phyloP scores from a whole-genome alignment of 2,329 filamentous ascomycete genomes.

The Paecilomyces formosus region DNA sequence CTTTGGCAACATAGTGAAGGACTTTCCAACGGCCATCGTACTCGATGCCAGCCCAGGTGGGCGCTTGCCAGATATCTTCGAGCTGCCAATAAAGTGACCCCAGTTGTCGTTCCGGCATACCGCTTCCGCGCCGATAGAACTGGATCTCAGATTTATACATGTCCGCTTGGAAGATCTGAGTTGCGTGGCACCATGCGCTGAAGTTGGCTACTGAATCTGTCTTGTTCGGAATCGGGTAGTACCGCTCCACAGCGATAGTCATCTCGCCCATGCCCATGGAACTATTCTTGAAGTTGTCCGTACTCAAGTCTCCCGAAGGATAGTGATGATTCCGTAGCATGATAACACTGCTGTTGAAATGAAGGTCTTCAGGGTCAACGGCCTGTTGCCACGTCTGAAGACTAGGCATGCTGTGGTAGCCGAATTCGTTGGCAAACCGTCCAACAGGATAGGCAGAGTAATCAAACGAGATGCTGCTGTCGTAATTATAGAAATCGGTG shows the following conservation, averaged over 20 bases:
- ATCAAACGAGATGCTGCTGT: conserved; percentile 47
- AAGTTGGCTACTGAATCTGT: conserved; percentile 50
- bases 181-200: conserved; percentile 54
- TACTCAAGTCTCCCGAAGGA: conserved; percentile 42
- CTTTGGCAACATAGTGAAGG: conserved; percentile 50
- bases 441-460: conserved; percentile 49
- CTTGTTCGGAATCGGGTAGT: conserved; percentile 52
- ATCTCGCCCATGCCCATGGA: conserved; percentile 45
- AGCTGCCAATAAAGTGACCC: conserved; percentile 59
- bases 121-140: conserved; percentile 55
- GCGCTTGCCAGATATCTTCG: conserved; percentile 58
- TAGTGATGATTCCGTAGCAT: conserved; percentile 55
- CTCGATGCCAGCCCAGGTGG: conserved; percentile 58
- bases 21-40: conserved; percentile 58
- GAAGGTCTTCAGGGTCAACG: conserved; percentile 43
- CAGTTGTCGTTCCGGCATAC: conserved; percentile 50
- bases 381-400: conserved; percentile 52
- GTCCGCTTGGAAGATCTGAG: conserved; percentile 58
- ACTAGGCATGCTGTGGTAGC: conserved; percentile 56
- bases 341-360: conserved; percentile 52
- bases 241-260: conserved; percentile 48
- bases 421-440: conserved; percentile 58
- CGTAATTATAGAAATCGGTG: conserved; percentile 56
- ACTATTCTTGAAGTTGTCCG: conserved; percentile 34
- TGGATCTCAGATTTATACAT: conserved; percentile 54